phyloP scores from a whole-genome alignment of 1,284 basidiomycete genomes.

The Trichosporon faecale region DNA sequence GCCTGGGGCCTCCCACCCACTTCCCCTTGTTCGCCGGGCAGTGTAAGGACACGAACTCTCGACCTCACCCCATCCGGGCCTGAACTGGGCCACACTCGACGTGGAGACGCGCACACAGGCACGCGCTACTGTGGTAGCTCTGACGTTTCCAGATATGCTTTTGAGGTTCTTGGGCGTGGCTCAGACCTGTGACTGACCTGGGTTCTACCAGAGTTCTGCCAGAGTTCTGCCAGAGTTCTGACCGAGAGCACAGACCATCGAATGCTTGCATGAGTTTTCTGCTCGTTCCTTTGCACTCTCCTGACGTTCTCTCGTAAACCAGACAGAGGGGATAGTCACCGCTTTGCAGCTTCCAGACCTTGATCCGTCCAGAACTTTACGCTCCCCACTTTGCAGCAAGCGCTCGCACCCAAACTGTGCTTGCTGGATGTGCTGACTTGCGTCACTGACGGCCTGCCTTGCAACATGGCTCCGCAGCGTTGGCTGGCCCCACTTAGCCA shows the following conservation, averaged over 20 bases:
- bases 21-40: constrained; percentile 1
- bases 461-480: not conserved
- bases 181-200: too few species aligned
- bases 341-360: not conserved
- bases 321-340: not conserved
- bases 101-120: not conserved
- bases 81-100: not conserved
- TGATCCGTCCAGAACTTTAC: not conserved
- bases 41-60: not conserved
- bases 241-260: not conserved
- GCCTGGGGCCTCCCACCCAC: not conserved
- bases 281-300: not conserved
- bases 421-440: not conserved
- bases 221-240: not conserved
- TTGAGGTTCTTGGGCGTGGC: not conserved
- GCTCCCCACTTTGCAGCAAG: not conserved
- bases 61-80: not conserved
- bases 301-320: not conserved
- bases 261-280: not conserved
- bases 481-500: not conserved
- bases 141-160: not conserved
- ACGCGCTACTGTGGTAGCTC: not conserved
- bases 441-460: not conserved
- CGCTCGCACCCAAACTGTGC: not conserved
- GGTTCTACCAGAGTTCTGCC: not conserved